A percentile compares a stretch with the other conserved stretches of the same genome.
These are phyloP conservation scores for Leccinum variicolor DNA, from an alignment of 768 basidiomycete genomes.

Conservation along the genomic window DNA sequence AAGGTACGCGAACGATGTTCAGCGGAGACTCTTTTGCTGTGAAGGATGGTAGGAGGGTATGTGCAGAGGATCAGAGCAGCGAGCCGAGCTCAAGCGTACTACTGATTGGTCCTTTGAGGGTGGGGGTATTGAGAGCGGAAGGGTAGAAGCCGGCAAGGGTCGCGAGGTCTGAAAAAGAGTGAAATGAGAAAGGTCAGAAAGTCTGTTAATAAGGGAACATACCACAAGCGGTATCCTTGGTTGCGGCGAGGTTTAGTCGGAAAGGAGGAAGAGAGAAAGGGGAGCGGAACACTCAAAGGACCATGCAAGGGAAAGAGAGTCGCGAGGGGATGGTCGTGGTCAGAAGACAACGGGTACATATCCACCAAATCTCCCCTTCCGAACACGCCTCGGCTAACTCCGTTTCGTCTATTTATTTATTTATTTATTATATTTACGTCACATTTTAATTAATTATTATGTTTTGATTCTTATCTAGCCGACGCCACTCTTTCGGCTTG, in stretches of 20 bases:
- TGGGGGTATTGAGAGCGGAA: constrained; percentile 40
- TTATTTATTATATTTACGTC: not conserved
- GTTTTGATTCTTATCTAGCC: constrained; percentile 26
- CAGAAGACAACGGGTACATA: constrained; percentile 32
- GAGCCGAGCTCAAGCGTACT: constrained; percentile 73
- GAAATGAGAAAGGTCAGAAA: not conserved
- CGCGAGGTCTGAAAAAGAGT: constrained; percentile 66
- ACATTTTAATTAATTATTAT: not conserved
- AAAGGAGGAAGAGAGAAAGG: constrained; percentile 25
- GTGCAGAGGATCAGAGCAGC: constrained; percentile 40
- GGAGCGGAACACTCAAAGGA: constrained; percentile 31
- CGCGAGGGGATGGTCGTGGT: constrained; percentile 23
- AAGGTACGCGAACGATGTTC: constrained; percentile 46
- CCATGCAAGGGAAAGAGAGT: constrained; percentile 30
- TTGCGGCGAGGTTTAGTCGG: constrained; percentile 45
- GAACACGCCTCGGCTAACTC: constrained; percentile 27
- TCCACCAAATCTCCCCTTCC: constrained; percentile 16
- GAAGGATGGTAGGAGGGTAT: constrained; percentile 4
- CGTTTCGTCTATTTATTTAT: constrained; percentile 18
- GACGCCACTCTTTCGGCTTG: constrained; percentile 15
- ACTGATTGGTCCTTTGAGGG: constrained; percentile 39
- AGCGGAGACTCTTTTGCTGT: constrained; percentile 38
- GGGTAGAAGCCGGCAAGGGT: constrained; percentile 85
- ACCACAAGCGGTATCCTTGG: constrained; percentile 56
- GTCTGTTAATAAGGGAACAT: constrained; percentile 7